These are phyloP conservation scores for Coniferiporia sulphurascens DNA, from an alignment of 1,284 basidiomycete genomes.

Conservation along the genomic window DNA sequence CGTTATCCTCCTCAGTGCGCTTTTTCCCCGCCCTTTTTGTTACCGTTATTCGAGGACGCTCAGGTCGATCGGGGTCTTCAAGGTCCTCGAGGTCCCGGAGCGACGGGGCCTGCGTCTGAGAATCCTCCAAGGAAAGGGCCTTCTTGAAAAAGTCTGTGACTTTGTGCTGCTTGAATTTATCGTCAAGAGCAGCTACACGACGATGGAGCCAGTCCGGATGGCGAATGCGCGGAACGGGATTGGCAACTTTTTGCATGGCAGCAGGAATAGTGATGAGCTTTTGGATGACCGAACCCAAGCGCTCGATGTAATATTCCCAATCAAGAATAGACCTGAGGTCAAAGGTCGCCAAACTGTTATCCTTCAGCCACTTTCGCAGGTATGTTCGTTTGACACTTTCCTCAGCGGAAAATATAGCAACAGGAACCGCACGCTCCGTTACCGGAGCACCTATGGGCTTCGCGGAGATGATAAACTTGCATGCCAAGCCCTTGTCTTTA, in stretches of 20 bases:
- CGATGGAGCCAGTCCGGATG: conserved; percentile 98
- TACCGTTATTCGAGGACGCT: conserved; percentile 47
- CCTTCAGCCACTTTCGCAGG: conserved; percentile 95
- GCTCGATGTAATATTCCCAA: conserved; percentile 98
- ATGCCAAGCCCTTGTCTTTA: conserved; percentile 98
- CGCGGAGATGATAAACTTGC: conserved; percentile 98
- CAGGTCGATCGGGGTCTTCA: conserved; percentile 24
- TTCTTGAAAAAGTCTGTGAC: conserved; percentile 90
- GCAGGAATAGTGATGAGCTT: conserved; percentile 99
- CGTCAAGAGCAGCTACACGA: conserved; percentile 83
- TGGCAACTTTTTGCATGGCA: conserved; percentile 95
- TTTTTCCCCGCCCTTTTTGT: conserved; percentile 39
- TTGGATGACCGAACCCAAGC: conserved; percentile 96
- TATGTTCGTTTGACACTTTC: conserved; percentile 86
- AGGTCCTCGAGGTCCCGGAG: conserved; percentile 66
- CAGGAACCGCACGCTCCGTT: conserved; percentile 94
- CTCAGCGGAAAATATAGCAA: conserved; percentile 99
- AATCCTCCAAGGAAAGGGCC: conserved; percentile 30
- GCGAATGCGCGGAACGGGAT: conserved; percentile 92
- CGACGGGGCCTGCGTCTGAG: conserved; percentile 30
- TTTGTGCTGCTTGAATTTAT: conserved; percentile 98
- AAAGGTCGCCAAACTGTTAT: conserved; percentile 84
- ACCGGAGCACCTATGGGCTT: conserved; percentile 93
- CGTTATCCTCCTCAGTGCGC: conserved; percentile 30
- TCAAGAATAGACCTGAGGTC: conserved; percentile 94